phyloP scores from a whole-genome alignment of 345 rosid genomes.

The Moricandia moricandioides region DNA sequence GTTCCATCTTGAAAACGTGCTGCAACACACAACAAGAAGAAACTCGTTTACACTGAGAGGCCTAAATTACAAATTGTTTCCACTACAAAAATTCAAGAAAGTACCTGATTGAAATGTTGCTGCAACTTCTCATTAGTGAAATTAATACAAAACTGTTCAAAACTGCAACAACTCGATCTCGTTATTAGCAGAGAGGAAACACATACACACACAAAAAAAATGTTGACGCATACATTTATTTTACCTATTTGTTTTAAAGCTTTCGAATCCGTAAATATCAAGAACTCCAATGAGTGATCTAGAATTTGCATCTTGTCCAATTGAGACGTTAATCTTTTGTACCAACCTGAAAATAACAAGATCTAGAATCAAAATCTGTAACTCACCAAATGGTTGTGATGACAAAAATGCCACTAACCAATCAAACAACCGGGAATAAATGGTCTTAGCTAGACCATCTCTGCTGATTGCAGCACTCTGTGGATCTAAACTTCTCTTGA shows the following conservation, averaged over 20 bases:
- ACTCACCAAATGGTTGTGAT: neutral
- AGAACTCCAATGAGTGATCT: conserved; percentile 7
- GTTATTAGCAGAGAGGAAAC: neutral
- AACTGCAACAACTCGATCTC: neutral
- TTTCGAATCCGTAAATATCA: conserved; percentile 8
- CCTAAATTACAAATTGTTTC: neutral
- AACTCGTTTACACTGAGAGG: neutral
- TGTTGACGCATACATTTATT: neutral
- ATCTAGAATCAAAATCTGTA: no score
- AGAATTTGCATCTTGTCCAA: conserved; percentile 4
- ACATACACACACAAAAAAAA: neutral
- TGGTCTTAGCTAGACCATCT: neutral
- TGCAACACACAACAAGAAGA: neutral
- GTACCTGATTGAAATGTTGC: conserved; percentile 14
- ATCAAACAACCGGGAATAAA: conserved; percentile 1
- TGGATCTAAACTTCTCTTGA: conserved; percentile 8
- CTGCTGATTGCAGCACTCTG: neutral
- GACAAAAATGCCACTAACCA: neutral
- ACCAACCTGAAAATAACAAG: neutral
- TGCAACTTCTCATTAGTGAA: conserved; percentile 18
- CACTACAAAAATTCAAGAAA: neutral
- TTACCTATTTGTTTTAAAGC: conserved; percentile 6
- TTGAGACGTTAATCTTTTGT: neutral
- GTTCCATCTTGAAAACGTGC: conserved; percentile 21
- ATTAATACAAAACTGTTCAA: conserved; percentile 15